Evolutionary conservation across 1,284 basidiomycete species (phyloP).

Genomic region (Xerocomus subilludens): DNA sequence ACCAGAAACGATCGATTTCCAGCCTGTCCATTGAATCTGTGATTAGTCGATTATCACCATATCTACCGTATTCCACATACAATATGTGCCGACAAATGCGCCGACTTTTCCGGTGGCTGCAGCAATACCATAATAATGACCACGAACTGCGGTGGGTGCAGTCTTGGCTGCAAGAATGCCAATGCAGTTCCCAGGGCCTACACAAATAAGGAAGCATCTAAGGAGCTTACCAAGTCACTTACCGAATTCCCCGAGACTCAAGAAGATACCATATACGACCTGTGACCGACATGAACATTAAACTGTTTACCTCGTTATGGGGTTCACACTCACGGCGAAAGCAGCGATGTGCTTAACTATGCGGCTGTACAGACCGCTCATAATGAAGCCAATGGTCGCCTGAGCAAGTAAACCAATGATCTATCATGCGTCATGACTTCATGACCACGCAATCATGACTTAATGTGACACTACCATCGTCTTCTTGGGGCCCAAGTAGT

Average conservation of each 20-base stretch:
- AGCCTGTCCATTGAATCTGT: conserved; percentile 58
- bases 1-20: conserved; percentile 76
- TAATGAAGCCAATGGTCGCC: conserved; percentile 82
- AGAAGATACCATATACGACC: conserved; percentile 91
- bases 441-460: neutral
- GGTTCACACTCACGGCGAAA: conserved; percentile 71
- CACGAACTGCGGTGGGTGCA: conserved; percentile 86
- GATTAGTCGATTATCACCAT: conserved; percentile 26
- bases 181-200: conserved; percentile 81
- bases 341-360: conserved; percentile 75
- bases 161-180: conserved; percentile 85
- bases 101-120: conserved; percentile 93
- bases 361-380: conserved; percentile 80
- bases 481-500: conserved; percentile 78
- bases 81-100: conserved; percentile 86
- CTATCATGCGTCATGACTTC: conserved; percentile 50
- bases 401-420: conserved; percentile 77
- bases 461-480: conserved; percentile 67
- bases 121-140: conserved; percentile 86
- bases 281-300: conserved; percentile 38
- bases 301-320: neutral
- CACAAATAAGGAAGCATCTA: conserved; percentile 11
- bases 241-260: conserved; percentile 85
- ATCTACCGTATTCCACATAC: conserved; percentile 53
- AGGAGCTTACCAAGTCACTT: conserved; percentile 18